Evolutionary conservation across 352 stramenopile species (phyloP), one percentile per base, ranked within the genome.

Genomic region (Pythium biforme): DNA sequence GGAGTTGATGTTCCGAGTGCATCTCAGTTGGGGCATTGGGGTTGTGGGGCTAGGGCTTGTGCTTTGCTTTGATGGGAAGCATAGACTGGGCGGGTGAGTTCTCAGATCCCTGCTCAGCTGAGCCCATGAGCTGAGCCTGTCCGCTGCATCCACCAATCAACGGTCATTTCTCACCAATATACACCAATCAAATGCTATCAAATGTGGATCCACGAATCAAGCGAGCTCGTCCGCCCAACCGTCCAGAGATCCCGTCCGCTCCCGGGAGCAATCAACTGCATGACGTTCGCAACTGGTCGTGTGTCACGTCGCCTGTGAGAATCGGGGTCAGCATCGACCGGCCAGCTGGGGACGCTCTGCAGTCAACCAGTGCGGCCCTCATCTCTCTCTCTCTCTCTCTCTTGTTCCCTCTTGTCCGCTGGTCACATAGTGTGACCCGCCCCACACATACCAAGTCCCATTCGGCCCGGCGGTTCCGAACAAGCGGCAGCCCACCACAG

Each of bases 321-420:
- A 45, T 20, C 15, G 19, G 11, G 43, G 43, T 50, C 43, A 50
- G 43, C 43, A 50, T 25, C 37, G 37, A 43, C 37, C 37, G 37
- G 37, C 37, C 31, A 37, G n/a, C n/a, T n/a, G n/a, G n/a, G n/a
- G n/a, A n/a, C n/a, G n/a, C n/a, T n/a, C n/a, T n/a, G n/a, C n/a
- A n/a, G n/a, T n/a, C n/a, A n/a, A n/a, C n/a, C n/a, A n/a, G n/a
- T n/a, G n/a, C n/a, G n/a, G n/a, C n/a, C 31, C 31, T 1, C 31
- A 37, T 4, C 29, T 34, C 29, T 37, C 31, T 37, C 31, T 37
- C 31, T 37, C 31, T 37, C 31, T 37, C 14, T n/a, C n/a, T n/a
- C n/a, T n/a, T n/a, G n/a, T 37, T 48, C 41, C 41, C 41, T 48
- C 41, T 48, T 48, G 41, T 48, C 41, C 22, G 41, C 41, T 22